phyloP scores from a whole-genome alignment of 169 alveolate species.

The Plasmodium relictum region DNA sequence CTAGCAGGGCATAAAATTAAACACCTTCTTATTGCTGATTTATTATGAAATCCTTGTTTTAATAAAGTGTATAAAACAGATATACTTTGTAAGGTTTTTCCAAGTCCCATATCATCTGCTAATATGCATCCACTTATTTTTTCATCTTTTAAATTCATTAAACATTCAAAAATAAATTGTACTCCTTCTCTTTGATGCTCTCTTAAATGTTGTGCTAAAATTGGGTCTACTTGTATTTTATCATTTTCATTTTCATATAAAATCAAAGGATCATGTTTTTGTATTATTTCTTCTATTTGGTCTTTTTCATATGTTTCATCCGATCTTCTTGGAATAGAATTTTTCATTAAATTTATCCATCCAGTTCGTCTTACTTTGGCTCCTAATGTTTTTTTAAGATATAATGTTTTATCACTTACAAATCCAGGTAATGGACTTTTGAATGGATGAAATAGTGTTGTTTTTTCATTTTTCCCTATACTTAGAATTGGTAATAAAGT shows the following conservation, averaged over 20 bases:
- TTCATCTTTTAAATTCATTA: conserved; percentile 92
- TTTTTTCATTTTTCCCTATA: conserved; percentile 61
- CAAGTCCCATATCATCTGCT: conserved; percentile 96
- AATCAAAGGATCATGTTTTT: conserved; percentile 36
- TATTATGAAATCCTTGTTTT: conserved; percentile 89
- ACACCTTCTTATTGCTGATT: conserved; percentile 91
- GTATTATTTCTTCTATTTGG: conserved; percentile 20
- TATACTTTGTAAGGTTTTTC: conserved; percentile 92
- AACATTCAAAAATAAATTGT: conserved; percentile 92
- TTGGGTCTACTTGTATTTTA: conserved; percentile 81
- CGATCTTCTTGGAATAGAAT: conserved; percentile 48
- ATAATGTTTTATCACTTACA: conserved; percentile 40
- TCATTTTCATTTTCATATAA: conserved; percentile 47
- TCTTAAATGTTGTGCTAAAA: conserved; percentile 82
- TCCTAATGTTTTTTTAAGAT: conserved; percentile 39
- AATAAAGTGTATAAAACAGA: conserved; percentile 92
- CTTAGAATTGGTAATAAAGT: conserved; percentile 61
- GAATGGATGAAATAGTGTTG: conserved; percentile 69
- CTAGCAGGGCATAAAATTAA: conserved; percentile 95
- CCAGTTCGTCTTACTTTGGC: conserved; percentile 60
- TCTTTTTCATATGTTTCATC: conserved; percentile 46
- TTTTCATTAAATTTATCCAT: conserved; percentile 46
- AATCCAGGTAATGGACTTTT: conserved; percentile 66
- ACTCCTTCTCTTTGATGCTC: conserved; percentile 94
- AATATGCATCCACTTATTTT: conserved; percentile 93